These are phyloP conservation scores for Podospora pseudoanserina DNA, from an alignment of 495 filamentous ascomycete genomes.

Conservation along the genomic window DNA sequence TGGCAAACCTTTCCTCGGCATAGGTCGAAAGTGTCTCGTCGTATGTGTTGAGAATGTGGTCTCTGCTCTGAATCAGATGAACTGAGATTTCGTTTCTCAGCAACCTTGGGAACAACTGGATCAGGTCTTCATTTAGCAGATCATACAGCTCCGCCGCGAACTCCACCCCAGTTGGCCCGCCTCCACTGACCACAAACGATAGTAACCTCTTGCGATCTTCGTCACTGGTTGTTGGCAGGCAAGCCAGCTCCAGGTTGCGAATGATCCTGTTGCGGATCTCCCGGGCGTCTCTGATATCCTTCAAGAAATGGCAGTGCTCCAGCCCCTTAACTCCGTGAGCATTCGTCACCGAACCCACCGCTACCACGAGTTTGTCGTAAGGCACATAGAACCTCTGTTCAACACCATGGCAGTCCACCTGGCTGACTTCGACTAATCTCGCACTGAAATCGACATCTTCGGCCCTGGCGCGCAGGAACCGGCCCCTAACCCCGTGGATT, in stretches of 20 bases:
- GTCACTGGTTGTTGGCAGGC: slow-evolving; percentile 85
- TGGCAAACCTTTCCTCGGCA: slow-evolving; percentile 85
- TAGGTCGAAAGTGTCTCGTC: slow-evolving; percentile 91
- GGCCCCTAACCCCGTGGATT: slow-evolving; percentile 69
- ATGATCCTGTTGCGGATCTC: slow-evolving; percentile 85
- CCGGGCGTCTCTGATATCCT: slow-evolving; percentile 87
- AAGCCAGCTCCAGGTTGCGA: slow-evolving; percentile 88
- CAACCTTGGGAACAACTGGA: slow-evolving; percentile 77
- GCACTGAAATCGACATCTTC: slow-evolving; percentile 86
- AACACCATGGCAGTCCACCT: slow-evolving; percentile 65
- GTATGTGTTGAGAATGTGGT: slow-evolving; percentile 97
- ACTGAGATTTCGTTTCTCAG: slow-evolving; percentile 96
- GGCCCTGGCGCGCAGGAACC: slow-evolving; percentile 83
- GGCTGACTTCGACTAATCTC: slow-evolving; percentile 82
- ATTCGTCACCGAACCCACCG: slow-evolving; percentile 88
- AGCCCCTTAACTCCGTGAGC: slow-evolving; percentile 95
- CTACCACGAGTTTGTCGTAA: slow-evolving; percentile 97
- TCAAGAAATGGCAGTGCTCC: slow-evolving; percentile 91
- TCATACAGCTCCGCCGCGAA: slow-evolving; percentile 97
- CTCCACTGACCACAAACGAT: slow-evolving; percentile 92
- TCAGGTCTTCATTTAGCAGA: slow-evolving; percentile 91
- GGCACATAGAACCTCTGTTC: slow-evolving; percentile 85
- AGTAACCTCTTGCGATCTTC: slow-evolving; percentile 82
- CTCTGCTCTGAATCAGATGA: slow-evolving; percentile 89
- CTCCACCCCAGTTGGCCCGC: slow-evolving; percentile 94